A percentile compares a stretch with the other conserved stretches of the same genome.
Evolutionary conservation across 768 basidiomycete species (phyloP).

Genomic region (Sporobolomyces roseus): DNA sequence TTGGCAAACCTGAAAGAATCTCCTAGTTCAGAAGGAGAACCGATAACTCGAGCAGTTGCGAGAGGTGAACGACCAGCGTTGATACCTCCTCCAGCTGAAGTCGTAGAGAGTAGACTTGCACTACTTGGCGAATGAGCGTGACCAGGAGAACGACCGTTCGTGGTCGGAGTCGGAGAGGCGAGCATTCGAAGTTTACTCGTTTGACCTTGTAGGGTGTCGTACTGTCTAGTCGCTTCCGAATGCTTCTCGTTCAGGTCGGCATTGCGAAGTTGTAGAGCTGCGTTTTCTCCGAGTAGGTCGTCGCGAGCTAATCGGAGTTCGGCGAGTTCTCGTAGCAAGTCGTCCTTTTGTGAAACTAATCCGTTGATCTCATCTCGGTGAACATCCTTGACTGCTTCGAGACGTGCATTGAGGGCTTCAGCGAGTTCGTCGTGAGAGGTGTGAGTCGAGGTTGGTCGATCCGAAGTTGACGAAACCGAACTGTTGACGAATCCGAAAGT

Average conservation of each 20-base stretch:
- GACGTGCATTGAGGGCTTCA: slow-evolving; percentile 73
- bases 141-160: slow-evolving; percentile 26
- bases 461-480: slow-evolving; percentile 21
- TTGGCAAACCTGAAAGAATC: slow-evolving; percentile 28
- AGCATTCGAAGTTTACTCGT: slow-evolving; percentile 29
- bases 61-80: slow-evolving; percentile 34
- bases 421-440: slow-evolving; percentile 47
- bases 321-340: slow-evolving; percentile 69
- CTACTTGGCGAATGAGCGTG: slow-evolving; percentile 45
- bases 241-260: slow-evolving; percentile 87
- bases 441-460: background rate
- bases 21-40: slow-evolving; percentile 17
- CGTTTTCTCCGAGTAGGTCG: slow-evolving; percentile 83
- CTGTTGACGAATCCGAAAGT: background rate
- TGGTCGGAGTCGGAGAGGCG: slow-evolving; percentile 5
- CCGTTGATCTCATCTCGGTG: slow-evolving; percentile 83
- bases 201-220: slow-evolving; percentile 56
- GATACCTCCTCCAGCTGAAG: background rate
- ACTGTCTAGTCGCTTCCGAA: slow-evolving; percentile 71
- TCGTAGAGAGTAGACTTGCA: slow-evolving; percentile 11
- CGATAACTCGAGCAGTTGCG: slow-evolving; percentile 25
- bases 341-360: slow-evolving; percentile 75
- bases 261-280: slow-evolving; percentile 82
- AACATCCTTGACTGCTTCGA: slow-evolving; percentile 80
- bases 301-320: slow-evolving; percentile 84